Conservation (phyloP, 2,329 filamentous ascomycete species). For the Aspergillus candidus region DNA sequence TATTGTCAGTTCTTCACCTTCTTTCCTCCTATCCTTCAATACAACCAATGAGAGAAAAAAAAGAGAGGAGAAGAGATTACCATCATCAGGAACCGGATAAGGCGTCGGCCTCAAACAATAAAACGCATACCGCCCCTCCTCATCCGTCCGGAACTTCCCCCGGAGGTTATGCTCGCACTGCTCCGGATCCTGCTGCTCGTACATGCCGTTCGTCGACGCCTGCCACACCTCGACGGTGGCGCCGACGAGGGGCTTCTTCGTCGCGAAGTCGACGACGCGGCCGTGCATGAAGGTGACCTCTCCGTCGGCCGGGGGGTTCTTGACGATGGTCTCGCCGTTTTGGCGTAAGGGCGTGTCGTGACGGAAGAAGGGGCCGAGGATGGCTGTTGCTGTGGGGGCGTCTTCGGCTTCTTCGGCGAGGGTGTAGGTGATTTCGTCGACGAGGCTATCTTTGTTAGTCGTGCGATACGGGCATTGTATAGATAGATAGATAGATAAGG, state of each 20-base stretch:
- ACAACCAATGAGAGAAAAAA: neutral
- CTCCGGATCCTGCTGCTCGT: constrained; percentile 66
- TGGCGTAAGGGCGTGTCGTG: constrained; percentile 62
- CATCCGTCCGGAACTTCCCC: constrained; percentile 64
- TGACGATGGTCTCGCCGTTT: constrained; percentile 63
- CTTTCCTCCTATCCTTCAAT: neutral
- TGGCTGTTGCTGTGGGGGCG: constrained; percentile 64
- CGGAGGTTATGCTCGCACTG: constrained; percentile 70
- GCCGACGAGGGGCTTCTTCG: constrained; percentile 57
- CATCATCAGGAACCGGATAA: constrained; percentile 52
- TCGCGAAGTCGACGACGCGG: constrained; percentile 50
- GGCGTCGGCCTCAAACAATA: constrained; percentile 57
- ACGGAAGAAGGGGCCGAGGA: constrained; percentile 81
- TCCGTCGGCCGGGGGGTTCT: constrained; percentile 44
- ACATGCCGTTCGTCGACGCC: constrained; percentile 64
- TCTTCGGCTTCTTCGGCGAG: constrained; percentile 49
- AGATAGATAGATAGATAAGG: neutral
- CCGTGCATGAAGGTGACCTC: constrained; percentile 62
- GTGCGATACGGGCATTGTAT: neutral
- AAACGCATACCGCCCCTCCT: constrained; percentile 57
- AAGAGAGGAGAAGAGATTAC: constrained; percentile 13
- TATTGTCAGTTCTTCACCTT: constrained; percentile 1
- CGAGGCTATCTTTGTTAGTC: constrained; percentile 41
- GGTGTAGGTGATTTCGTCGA: constrained; percentile 75
- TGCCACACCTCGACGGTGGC: constrained; percentile 75